phyloP scores from a whole-genome alignment of 2,329 filamentous ascomycete genomes.

The Neonectria hederae region DNA sequence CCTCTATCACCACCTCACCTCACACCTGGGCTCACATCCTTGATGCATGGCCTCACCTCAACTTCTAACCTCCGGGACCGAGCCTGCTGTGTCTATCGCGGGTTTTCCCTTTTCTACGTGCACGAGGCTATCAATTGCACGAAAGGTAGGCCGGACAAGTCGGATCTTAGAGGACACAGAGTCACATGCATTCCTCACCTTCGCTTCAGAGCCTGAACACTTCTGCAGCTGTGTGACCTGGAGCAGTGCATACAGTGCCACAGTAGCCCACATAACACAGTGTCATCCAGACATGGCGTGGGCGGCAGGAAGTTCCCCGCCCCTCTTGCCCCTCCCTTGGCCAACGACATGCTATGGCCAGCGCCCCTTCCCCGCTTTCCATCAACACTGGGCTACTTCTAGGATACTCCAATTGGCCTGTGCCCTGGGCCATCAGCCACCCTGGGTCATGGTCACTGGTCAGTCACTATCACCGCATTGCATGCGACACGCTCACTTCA shows the following conservation, averaged over 20 bases:
- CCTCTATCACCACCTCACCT: slow-evolving; percentile 27
- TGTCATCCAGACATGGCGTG: slow-evolving; percentile 26
- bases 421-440: slow-evolving; percentile 31
- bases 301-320: slow-evolving; percentile 31
- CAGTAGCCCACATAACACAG: slow-evolving; percentile 13
- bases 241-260: not conserved
- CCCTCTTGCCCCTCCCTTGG: slow-evolving; percentile 21
- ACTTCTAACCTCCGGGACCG: not conserved
- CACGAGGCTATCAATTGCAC: not conserved
- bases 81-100: not conserved
- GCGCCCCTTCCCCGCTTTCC: slow-evolving; percentile 36
- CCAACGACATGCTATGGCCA: slow-evolving; percentile 27
- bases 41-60: slow-evolving; percentile 21
- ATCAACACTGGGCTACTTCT: slow-evolving; percentile 18
- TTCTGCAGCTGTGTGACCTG: not conserved
- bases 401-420: slow-evolving; percentile 28
- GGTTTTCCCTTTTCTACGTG: not conserved
- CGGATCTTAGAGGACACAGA: not conserved
- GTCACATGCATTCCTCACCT: not conserved
- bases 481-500: slow-evolving; percentile 28
- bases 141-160: not conserved
- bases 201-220: not conserved
- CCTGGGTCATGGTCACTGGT: slow-evolving; percentile 22
- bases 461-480: slow-evolving; percentile 37
- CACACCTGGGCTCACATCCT: slow-evolving; percentile 28